Evolutionary conservation across 805 yeast genomes (phyloP).

Genomic region (Saturnispora sanitii): DNA sequence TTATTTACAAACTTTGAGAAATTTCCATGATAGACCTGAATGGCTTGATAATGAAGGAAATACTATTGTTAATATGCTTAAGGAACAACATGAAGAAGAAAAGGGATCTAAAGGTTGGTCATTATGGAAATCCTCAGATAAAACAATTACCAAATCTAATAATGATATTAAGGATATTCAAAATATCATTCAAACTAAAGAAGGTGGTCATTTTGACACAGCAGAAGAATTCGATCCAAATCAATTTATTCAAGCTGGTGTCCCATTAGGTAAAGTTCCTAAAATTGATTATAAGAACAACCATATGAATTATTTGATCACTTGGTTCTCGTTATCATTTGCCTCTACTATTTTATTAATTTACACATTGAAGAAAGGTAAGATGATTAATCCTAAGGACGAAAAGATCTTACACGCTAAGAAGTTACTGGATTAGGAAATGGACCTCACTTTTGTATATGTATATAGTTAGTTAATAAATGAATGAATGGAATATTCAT

Average conservation of each 20-base stretch:
- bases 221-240: slow-evolving; percentile 37
- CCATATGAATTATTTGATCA: slow-evolving; percentile 83
- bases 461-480: too few relatives aligned
- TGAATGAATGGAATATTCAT: too few relatives aligned
- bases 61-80: slow-evolving; percentile 1
- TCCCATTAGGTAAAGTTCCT: slow-evolving; percentile 82
- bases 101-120: slow-evolving; percentile 6
- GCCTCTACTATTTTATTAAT: slow-evolving; percentile 61
- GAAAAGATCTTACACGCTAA: slow-evolving; percentile 44
- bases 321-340: slow-evolving; percentile 87
- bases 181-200: slow-evolving; percentile 6
- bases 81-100: slow-evolving; percentile 2
- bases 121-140: slow-evolving; percentile 9
- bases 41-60: slow-evolving; percentile 18
- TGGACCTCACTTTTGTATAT: not conserved
- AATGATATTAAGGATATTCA: not conserved
- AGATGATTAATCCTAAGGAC: slow-evolving; percentile 29
- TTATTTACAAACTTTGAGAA: slow-evolving; percentile 65
- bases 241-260: slow-evolving; percentile 71
- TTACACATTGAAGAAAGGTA: slow-evolving; percentile 38
- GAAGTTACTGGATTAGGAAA: slow-evolving; percentile 25
- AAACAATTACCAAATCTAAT: not conserved
- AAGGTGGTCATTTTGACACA: slow-evolving; percentile 15
- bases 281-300: slow-evolving; percentile 75
- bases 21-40: slow-evolving; percentile 55